Evolutionary conservation across 108 stramenopile genomes (phyloP).

Genomic region (Fistulifera solaris): DNA sequence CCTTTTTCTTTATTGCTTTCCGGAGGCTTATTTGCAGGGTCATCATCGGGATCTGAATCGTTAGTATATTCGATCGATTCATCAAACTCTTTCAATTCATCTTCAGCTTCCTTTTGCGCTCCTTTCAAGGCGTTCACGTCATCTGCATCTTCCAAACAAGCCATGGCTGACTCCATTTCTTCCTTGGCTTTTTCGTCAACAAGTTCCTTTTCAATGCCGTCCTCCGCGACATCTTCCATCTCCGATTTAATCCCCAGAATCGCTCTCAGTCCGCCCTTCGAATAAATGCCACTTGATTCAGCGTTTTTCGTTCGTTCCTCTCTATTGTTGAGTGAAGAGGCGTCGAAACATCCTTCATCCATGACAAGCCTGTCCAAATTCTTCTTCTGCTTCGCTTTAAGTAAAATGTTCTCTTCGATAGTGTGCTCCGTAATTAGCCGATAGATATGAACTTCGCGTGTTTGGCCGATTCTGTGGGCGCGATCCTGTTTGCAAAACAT

Average conservation of each 20-base stretch:
- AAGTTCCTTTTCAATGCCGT: slow-evolving; percentile 4
- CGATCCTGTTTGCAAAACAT: slow-evolving; percentile 6
- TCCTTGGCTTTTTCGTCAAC: slow-evolving; percentile 50
- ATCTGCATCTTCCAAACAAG: slow-evolving; percentile 85
- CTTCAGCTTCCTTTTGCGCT: slow-evolving; percentile 67
- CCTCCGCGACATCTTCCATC: slow-evolving; percentile 17
- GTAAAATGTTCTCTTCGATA: slow-evolving; percentile 97
- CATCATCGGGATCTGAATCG: slow-evolving; percentile 36
- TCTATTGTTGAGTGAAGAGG: slow-evolving; percentile 15
- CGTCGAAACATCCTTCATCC: slow-evolving; percentile 91
- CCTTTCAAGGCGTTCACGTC: slow-evolving; percentile 74
- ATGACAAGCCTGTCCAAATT: slow-evolving; percentile 92
- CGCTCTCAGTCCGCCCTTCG: slow-evolving; percentile 53
- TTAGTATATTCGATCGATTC: slow-evolving; percentile 56
- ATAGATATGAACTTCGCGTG: slow-evolving; percentile 66
- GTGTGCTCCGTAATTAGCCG: slow-evolving; percentile 90
- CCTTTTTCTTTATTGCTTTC: slow-evolving; percentile 13
- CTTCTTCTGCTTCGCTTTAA: slow-evolving; percentile 91
- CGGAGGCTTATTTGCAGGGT: slow-evolving; percentile 15
- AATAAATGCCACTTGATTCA: slow-evolving; percentile 45
- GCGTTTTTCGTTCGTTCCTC: slow-evolving; percentile 11
- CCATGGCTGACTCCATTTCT: slow-evolving; percentile 85
- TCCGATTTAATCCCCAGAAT: slow-evolving; percentile 49
- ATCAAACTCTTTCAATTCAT: slow-evolving; percentile 81
- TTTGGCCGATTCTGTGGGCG: slow-evolving; percentile 47